Conservation (phyloP, 2,329 filamentous ascomycete species). For the Fusarium dimerum region DNA sequence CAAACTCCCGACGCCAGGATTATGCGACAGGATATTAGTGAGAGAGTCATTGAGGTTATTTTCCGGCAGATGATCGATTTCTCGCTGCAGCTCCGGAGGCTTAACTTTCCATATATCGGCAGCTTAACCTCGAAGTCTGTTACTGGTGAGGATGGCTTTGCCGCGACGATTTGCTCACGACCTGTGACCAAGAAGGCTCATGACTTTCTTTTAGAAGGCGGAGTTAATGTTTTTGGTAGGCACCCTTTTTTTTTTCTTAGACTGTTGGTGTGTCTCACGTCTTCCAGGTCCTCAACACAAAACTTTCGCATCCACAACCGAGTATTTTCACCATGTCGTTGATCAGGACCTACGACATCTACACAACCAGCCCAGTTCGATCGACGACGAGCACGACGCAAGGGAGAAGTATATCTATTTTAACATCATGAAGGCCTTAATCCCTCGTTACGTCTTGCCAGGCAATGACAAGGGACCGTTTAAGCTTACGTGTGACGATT, state of each 20-base stretch:
- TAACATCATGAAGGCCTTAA: slow-evolving; percentile 4
- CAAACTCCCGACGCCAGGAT: neutral
- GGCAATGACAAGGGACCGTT: neutral
- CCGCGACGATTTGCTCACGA: neutral
- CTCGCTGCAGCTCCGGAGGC: neutral
- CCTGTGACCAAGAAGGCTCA: slow-evolving; percentile 3
- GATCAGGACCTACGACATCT: slow-evolving; percentile 3
- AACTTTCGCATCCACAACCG: neutral
- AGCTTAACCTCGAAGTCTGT: slow-evolving; percentile 1
- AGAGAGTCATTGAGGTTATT: neutral
- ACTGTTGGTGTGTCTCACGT: no score
- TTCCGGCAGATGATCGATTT: slow-evolving; percentile 2
- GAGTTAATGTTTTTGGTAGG: slow-evolving; percentile 2
- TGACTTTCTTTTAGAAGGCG: neutral
- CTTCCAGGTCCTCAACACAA: slow-evolving; percentile 1
- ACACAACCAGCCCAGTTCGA: slow-evolving; percentile 1
- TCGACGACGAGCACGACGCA: slow-evolving; percentile 5
- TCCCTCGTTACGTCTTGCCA: slow-evolving; percentile 3
- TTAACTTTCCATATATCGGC: slow-evolving; percentile 3
- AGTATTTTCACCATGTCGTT: slow-evolving; percentile 4
- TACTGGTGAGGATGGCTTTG: neutral
- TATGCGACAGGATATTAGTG: slow-evolving; percentile 1
- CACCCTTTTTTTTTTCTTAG: neutral
- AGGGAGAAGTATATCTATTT: slow-evolving; percentile 7
- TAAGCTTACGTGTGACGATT: slow-evolving; percentile 6